These are phyloP conservation scores for Aspergillus mulundensis DNA, from an alignment of 495 filamentous ascomycete species.

Conservation along the genomic window DNA sequence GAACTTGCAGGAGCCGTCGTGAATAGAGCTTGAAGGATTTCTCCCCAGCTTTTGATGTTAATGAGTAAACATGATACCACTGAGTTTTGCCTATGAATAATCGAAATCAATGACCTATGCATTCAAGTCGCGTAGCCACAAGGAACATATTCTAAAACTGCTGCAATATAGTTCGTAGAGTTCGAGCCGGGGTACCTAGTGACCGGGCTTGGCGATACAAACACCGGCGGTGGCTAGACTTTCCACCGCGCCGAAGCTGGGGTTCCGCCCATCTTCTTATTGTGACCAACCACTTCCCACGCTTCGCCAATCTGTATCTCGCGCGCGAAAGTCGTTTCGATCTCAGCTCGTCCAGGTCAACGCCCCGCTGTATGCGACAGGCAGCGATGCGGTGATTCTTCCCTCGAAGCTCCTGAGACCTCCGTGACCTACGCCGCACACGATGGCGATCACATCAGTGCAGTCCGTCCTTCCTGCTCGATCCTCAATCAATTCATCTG, in stretches of 20 bases:
- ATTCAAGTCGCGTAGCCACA: background rate
- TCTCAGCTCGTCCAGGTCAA: background rate
- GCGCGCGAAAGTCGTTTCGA: background rate
- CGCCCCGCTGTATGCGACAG: conserved; percentile 12
- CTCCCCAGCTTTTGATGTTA: background rate
- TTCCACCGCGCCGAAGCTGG: conserved; percentile 15
- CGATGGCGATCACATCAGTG: conserved; percentile 49
- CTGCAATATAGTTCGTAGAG: background rate
- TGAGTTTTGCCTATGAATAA: too few relatives aligned
- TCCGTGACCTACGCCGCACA: conserved; percentile 23
- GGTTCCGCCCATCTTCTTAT: conserved; percentile 5
- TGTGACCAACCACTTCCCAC: background rate
- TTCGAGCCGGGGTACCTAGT: background rate
- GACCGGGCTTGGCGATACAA: conserved; percentile 20
- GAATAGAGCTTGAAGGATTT: background rate
- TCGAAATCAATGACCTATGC: too few relatives aligned
- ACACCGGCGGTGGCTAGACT: conserved; percentile 16
- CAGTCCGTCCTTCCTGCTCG: conserved; percentile 38
- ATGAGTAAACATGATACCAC: background rate
- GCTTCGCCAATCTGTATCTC: background rate
- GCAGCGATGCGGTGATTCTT: conserved; percentile 33
- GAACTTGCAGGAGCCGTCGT: conserved; percentile 71
- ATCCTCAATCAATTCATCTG: conserved; percentile 27
- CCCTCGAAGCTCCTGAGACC: conserved; percentile 23
- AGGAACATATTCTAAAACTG: background rate